Percentiles rank a stretch among this genome's conserved stretches.
These are phyloP conservation scores for Xylariaceae sp. DNA, from an alignment of 2,329 filamentous ascomycete genomes.

Conservation along the genomic window DNA sequence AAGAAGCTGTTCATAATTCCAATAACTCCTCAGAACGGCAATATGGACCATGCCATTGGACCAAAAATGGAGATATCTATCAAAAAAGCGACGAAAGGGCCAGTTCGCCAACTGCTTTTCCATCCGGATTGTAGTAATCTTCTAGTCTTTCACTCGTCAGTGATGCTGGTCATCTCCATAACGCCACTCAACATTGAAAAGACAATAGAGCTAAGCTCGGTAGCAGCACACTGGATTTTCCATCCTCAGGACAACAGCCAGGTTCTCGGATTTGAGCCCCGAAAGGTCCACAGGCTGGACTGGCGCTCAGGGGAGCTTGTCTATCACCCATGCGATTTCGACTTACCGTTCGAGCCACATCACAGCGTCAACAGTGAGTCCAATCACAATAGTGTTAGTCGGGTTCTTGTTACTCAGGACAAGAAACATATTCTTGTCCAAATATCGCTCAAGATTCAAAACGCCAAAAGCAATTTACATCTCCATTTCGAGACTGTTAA, in stretches of 20 bases:
- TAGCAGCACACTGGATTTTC: conserved; percentile 25
- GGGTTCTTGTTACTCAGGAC: conserved; percentile 28
- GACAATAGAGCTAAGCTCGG: neutral
- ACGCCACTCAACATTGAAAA: neutral
- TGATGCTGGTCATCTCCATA: neutral
- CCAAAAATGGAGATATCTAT: conserved; percentile 4
- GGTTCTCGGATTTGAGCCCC: conserved; percentile 29
- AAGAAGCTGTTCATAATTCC: conserved; percentile 28
- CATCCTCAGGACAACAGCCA: conserved; percentile 29
- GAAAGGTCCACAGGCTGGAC: neutral
- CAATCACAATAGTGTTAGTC: too few species aligned
- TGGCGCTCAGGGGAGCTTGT: conserved; percentile 12
- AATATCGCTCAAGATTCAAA: neutral
- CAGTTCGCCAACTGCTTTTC: conserved; percentile 31
- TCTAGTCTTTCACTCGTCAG: neutral
- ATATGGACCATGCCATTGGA: neutral
- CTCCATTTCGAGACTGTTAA: neutral
- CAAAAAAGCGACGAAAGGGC: conserved; percentile 17
- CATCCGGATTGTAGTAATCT: neutral
- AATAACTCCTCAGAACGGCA: neutral
- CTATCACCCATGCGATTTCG: too few species aligned
- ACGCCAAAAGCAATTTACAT: neutral
- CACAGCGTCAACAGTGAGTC: too few species aligned
- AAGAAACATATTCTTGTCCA: conserved; percentile 22
- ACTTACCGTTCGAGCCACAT: too few species aligned